Evolutionary conservation across 805 yeast species (phyloP).

Genomic region (Suhomyces xylopsoci): DNA sequence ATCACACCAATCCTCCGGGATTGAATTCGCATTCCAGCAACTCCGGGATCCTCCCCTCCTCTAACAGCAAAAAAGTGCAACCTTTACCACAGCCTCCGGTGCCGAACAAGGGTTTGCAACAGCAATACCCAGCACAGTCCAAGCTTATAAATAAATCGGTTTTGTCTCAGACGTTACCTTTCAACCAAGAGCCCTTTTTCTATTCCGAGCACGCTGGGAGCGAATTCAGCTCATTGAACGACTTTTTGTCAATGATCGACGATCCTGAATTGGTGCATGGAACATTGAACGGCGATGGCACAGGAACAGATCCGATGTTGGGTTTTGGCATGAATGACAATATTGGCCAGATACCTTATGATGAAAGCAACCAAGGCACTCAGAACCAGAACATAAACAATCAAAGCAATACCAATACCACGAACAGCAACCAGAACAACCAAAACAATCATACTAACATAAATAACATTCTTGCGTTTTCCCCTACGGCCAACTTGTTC

Average conservation of each 20-base stretch:
- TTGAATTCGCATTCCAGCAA: not conserved
- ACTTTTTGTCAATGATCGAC: slow-evolving; percentile 84
- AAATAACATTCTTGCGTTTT: slow-evolving; percentile 25
- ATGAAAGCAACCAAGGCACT: not conserved
- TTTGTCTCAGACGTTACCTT: slow-evolving; percentile 40
- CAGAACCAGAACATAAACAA: not conserved
- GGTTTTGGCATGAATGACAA: slow-evolving; percentile 16
- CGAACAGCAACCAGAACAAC: not conserved
- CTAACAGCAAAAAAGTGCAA: slow-evolving; percentile 2
- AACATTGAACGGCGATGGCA: slow-evolving; percentile 25
- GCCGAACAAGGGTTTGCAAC: slow-evolving; percentile 2
- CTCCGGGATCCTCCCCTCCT: slow-evolving; percentile 1
- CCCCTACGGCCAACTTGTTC: slow-evolving; percentile 26
- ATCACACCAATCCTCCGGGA: slow-evolving; percentile 3
- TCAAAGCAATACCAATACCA: not conserved
- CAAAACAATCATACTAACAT: slow-evolving; percentile 7
- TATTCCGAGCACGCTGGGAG: slow-evolving; percentile 90
- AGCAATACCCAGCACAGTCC: slow-evolving; percentile 7
- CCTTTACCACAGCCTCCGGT: slow-evolving; percentile 5
- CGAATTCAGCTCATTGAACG: slow-evolving; percentile 86
- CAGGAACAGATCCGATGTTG: slow-evolving; percentile 16
- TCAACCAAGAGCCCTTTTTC: slow-evolving; percentile 71
- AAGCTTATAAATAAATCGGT: slow-evolving; percentile 19
- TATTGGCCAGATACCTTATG: not conserved
- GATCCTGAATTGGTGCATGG: slow-evolving; percentile 69